Evolutionary conservation across 176 grass and related monocot species (phyloP), one percentile per base, ranked within the genome.

Genomic region (Carex kokanica): DNA sequence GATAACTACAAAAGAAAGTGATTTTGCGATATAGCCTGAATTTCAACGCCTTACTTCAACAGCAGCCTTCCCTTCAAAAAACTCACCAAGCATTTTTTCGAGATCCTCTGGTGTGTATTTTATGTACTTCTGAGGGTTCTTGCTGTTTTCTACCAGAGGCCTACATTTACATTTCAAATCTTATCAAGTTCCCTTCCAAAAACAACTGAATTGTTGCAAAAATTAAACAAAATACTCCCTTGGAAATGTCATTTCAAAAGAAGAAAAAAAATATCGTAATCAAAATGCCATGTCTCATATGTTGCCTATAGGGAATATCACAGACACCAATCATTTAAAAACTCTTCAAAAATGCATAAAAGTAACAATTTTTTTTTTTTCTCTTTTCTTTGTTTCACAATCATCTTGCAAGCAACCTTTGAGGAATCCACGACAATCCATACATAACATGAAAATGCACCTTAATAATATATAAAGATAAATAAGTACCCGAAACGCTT

Each of bases 81-180:
- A 90, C 80, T 95, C 90, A 24, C 88, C 89, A 15, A 96, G 91
- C 18, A 88, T 81, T 64, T 85, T 32, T 86, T 99, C 96, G 1
- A 99, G 86, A 77, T 99, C 88, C 64, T 99, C 96, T 0, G 96
- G 91, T 8, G 77, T 86, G 84, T 92, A 92, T 62, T 81, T 99
- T 13, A 99, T 88, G 14, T 99, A 95, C 80, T 92, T 99, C 40
- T 87, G 89, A 17, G 88, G 89, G 5, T 71, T 87, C 91, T 96
- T 95, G 79, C 77, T 85, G 60, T 93, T 99, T 80, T 99, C 96
- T 2, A 99, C 88, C 45, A 95, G 86, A 49, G 91, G 96, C 84
- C 96, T 99, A 36, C 45, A 86, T 20, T 78, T 38, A 15, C 31
- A 59, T 68, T 86, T 9, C 70, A 74, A n/a, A 74, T 74, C 4